Conservation (phyloP, 257 asterid genomes). For the Capsicum rhomboideum region DNA sequence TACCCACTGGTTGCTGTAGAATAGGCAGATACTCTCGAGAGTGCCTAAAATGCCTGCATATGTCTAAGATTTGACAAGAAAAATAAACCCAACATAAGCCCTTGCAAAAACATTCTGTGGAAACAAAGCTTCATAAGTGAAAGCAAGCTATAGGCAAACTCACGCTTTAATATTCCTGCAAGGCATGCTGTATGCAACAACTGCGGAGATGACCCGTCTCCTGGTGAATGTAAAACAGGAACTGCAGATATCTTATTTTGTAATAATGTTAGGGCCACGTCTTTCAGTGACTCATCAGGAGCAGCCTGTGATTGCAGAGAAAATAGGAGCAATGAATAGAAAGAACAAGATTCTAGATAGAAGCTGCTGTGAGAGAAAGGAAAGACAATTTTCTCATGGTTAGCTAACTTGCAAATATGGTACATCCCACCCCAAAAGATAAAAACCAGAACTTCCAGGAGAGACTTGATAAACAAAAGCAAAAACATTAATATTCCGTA, state of each 20-base stretch:
- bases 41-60: constrained; percentile 45
- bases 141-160: constrained; percentile 3
- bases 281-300: constrained; percentile 61
- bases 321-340: neutral
- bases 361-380: neutral
- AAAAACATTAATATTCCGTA: neutral
- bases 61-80: constrained; percentile 23
- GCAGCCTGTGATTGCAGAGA: constrained; percentile 39
- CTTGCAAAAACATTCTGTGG: neutral
- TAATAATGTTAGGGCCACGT: constrained; percentile 42
- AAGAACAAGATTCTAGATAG: neutral
- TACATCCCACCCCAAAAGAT: neutral
- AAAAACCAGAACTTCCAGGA: neutral
- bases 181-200: constrained; percentile 51
- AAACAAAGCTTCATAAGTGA: neutral
- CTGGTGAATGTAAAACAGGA: constrained; percentile 40
- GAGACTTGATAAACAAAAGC: neutral
- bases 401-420: neutral
- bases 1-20: constrained; percentile 51
- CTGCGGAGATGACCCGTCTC: constrained; percentile 40
- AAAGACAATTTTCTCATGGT: neutral
- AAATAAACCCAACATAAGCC: neutral
- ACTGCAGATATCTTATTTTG: constrained; percentile 48
- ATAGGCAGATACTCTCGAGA: constrained; percentile 44
- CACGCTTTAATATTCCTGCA: constrained; percentile 44